phyloP scores from a whole-genome alignment of 495 filamentous ascomycete species.

The Ramalina peruviana region DNA sequence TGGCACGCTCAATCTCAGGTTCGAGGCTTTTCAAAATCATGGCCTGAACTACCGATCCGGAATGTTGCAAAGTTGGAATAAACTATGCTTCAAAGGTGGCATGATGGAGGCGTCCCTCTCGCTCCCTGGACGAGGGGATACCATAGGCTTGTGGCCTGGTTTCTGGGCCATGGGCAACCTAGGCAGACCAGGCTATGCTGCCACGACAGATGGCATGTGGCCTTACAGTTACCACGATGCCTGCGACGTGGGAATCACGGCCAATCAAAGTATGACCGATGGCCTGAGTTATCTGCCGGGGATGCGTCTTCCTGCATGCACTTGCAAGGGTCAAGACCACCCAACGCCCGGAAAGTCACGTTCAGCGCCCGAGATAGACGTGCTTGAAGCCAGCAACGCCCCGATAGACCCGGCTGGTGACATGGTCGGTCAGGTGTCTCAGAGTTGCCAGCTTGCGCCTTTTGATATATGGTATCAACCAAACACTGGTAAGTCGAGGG shows the following conservation, averaged over 20 bases:
- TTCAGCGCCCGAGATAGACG: slow-evolving; percentile 65
- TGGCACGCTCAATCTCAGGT: slow-evolving; percentile 51
- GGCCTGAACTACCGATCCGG: slow-evolving; percentile 58
- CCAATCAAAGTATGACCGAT: slow-evolving; percentile 58
- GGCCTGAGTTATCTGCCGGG: slow-evolving; percentile 57
- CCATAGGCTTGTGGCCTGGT: slow-evolving; percentile 64
- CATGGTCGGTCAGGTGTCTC: slow-evolving; percentile 48
- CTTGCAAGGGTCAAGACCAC: slow-evolving; percentile 52
- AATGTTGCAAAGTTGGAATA: slow-evolving; percentile 78
- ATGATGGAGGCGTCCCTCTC: slow-evolving; percentile 67
- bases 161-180: slow-evolving; percentile 74
- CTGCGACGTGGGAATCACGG: slow-evolving; percentile 63
- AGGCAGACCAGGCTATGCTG: slow-evolving; percentile 53
- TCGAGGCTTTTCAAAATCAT: slow-evolving; percentile 56
- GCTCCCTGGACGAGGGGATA: slow-evolving; percentile 54
- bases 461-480: slow-evolving; percentile 68
- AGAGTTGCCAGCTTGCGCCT: slow-evolving; percentile 59
- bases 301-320: slow-evolving; percentile 60
- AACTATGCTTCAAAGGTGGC: slow-evolving; percentile 65
- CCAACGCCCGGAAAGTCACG: slow-evolving; percentile 56
- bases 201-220: slow-evolving; percentile 64
- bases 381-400: slow-evolving; percentile 52
- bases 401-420: slow-evolving; percentile 32
- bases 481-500: slow-evolving; percentile 33
- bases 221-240: slow-evolving; percentile 62